Conservation (phyloP, 352 stramenopile genomes). For the Globisporangium cylindrosporum region DNA sequence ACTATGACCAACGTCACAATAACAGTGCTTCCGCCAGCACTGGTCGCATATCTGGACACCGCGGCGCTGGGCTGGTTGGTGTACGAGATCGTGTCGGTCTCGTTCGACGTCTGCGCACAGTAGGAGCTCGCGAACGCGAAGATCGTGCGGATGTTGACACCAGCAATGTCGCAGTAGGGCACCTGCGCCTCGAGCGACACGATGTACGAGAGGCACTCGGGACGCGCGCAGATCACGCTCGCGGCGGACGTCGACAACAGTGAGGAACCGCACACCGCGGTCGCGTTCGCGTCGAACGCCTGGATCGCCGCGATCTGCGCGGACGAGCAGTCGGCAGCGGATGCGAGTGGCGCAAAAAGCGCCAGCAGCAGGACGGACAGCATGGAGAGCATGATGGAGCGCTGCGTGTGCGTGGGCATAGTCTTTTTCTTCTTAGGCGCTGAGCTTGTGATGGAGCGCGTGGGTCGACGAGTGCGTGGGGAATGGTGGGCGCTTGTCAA, state of each 20-base stretch:
- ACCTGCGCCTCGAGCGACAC: slow-evolving; percentile 13
- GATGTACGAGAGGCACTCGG: slow-evolving; percentile 16
- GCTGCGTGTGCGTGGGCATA: neutral
- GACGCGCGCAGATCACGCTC: slow-evolving; percentile 9
- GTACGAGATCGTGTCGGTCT: slow-evolving; percentile 16
- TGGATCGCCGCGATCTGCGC: slow-evolving; percentile 12
- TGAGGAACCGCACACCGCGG: slow-evolving; percentile 9
- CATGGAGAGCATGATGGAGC: neutral
- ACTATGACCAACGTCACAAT: neutral
- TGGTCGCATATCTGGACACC: neutral
- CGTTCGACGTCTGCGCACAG: slow-evolving; percentile 13
- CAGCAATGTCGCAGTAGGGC: slow-evolving; percentile 18
- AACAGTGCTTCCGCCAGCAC: neutral
- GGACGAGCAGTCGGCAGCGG: slow-evolving; percentile 3
- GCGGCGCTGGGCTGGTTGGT: slow-evolving; percentile 5
- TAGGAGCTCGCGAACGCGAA: slow-evolving; percentile 12
- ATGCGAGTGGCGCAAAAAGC: neutral
- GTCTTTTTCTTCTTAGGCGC: too few species aligned
- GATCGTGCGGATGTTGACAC: slow-evolving; percentile 13
- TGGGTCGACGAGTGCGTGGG: neutral
- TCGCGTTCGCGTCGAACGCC: slow-evolving; percentile 15
- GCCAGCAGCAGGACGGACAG: slow-evolving; percentile 3
- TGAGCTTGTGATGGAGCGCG: neutral
- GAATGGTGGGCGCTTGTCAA: neutral
- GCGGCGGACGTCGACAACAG: slow-evolving; percentile 8